Base-by-base conservation (phyloP, 768 basidiomycete species). In the Hebeloma cylindrosporum region DNA sequence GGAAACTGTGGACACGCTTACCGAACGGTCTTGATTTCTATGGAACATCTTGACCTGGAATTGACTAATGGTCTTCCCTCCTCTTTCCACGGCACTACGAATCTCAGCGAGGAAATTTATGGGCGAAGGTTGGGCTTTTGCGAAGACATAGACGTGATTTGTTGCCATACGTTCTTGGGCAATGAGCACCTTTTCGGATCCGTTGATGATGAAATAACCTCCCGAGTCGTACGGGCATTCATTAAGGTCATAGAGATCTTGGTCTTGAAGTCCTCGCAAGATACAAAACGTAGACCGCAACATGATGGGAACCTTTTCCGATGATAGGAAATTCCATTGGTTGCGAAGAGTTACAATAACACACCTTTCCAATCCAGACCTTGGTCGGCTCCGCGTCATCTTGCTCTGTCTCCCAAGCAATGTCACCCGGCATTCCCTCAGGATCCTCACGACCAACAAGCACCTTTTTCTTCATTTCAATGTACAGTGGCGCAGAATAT, bases 121-220 rank as follows among this genome's bases (percentile, higher is more conserved):
- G 1, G 94, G 93, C 13, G 93, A 94, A 3, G 95, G 94, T 54
- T 95, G 92, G 0, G 91, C 91, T 68, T 98, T 99, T 40, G 94
- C 93, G 60, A 99, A 99, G 40, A 97, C 93, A 67, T 98, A 99
- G 53, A 99, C 96, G 60, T 96, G 94, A 70, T 99, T 99, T 17
- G 93, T 94, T 7, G 96, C 95, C 94, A 98, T 98, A 40, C 96
- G 84, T 65, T 99, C 96, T 66, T 99, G 96, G 1, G 96, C 96
- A 65, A 99, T 99, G 50, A 99, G 75, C n/a, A 99, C 96, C 67
- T 99, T 99, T 65, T 99, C 96, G 2, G 96, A 98, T 9, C 96
- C 96, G 56, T 97, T 98, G 71, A 99, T 97, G 61, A 99, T 92
- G 65, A 99, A 99, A 65, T 99, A 99, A 37, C 96, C 96, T 65